phyloP scores from a whole-genome alignment of 2,329 filamentous ascomycete species.

The Aspergillus quadrilineatus region DNA sequence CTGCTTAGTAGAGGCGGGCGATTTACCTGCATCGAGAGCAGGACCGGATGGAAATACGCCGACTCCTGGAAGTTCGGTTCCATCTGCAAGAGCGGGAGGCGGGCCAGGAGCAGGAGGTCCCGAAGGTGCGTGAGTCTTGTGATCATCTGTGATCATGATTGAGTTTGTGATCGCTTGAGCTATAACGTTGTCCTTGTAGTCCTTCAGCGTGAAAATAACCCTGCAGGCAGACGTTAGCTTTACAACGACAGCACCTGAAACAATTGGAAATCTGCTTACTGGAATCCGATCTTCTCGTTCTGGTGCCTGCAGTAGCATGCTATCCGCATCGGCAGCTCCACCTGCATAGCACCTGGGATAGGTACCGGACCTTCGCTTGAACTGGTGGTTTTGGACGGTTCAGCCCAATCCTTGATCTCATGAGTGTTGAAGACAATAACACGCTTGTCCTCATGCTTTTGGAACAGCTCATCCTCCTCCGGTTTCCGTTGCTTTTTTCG shows the following conservation, averaged over 20 bases:
- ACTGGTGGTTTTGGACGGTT: constrained; percentile 57
- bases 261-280: constrained; percentile 36
- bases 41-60: constrained; percentile 44
- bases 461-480: constrained; percentile 88
- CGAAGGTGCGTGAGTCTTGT: constrained; percentile 72
- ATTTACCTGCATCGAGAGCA: constrained; percentile 31
- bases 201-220: constrained; percentile 93
- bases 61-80: constrained; percentile 43
- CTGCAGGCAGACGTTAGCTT: constrained; percentile 32
- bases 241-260: neutral
- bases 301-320: constrained; percentile 97
- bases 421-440: constrained; percentile 90
- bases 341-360: constrained; percentile 65
- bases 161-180: constrained; percentile 82
- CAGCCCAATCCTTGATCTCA: constrained; percentile 81
- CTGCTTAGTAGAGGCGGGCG: constrained; percentile 34
- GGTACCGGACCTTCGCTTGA: constrained; percentile 36
- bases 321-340: constrained; percentile 90
- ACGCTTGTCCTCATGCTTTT: constrained; percentile 72
- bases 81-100: constrained; percentile 37
- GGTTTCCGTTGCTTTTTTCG: constrained; percentile 92
- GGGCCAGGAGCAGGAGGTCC: constrained; percentile 36
- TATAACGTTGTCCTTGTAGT: constrained; percentile 71
- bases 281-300: constrained; percentile 86
- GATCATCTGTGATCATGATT: constrained; percentile 97